Base-by-base conservation (phyloP, 2,329 filamentous ascomycete species). In the Xylogone sp. region DNA sequence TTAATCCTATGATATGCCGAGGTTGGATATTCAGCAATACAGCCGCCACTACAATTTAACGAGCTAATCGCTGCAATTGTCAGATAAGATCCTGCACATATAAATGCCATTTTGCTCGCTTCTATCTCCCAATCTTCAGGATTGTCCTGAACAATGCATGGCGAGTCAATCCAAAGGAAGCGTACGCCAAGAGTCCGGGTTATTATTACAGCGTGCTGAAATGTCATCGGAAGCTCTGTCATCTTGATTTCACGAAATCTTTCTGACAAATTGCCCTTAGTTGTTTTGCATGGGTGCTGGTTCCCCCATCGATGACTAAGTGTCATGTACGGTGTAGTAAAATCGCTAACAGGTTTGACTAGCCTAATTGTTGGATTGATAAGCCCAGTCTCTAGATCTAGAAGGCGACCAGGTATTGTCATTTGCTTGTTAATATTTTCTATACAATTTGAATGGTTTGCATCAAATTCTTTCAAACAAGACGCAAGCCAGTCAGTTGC, bases 121-220 rank as follows among this genome's bases (percentile, higher is more conserved):
- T 65, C 59, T n/a, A 43, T 31, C 12, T 51, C 45, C 60, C 61
- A 63, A 31, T 65, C 64, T 34, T 61, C 44, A 46, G 60, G 46
- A n/a, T 59, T 54, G 43, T 63, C 59, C 31, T 68, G 64, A 19
- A 63, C 54, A 21, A 68, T 64, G 43, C 65, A 68, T 0, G 67
- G 50, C 6, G 59, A 56, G 52, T 66, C 64, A 24, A 66, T 60
- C 64, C 64, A 66, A 18, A 66, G 50, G 48, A 64, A 66, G 1
- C 53, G 21, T 12, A 65, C 20, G 0, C 50, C 53, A 43, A 66
- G 55, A 24, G 50, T 45, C 12, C 59, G 53, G 2, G 60, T 58
- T 9, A 66, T 53, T 2, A 27, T 12, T 39, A 68, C 55, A 5
- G 64, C 62, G 12, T 68, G 62, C 18, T 49, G 60, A 44, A 65